phyloP scores from a whole-genome alignment of 495 filamentous ascomycete species.

The Tuber microsphaerosporum region DNA sequence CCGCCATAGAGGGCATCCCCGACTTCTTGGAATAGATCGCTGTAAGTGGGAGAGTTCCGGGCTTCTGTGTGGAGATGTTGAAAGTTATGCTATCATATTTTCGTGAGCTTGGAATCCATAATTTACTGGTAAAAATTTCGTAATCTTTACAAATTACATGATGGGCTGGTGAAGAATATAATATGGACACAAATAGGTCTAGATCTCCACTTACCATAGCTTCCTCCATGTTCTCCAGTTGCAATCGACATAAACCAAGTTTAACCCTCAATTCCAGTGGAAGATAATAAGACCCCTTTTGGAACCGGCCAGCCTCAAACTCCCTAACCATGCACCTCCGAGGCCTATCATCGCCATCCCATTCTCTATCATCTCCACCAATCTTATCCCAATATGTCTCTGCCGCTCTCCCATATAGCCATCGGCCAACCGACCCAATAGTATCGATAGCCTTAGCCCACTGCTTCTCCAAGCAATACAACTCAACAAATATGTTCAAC shows the following conservation, averaged over 20 bases:
- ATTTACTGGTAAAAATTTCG: not conserved
- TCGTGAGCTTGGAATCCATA: constrained; percentile 10
- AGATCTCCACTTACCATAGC: constrained; percentile 55
- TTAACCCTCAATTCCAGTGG: constrained; percentile 81
- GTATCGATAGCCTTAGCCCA: constrained; percentile 58
- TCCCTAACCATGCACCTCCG: constrained; percentile 52
- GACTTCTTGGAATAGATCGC: constrained; percentile 68
- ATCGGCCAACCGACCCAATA: constrained; percentile 65
- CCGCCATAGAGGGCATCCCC: constrained; percentile 59
- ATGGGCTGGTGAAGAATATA: not conserved
- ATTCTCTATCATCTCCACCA: constrained; percentile 78
- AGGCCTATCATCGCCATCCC: constrained; percentile 67
- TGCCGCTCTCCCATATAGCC: constrained; percentile 67
- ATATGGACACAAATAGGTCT: constrained; percentile 8
- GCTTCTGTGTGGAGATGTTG: constrained; percentile 40
- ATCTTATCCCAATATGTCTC: constrained; percentile 77
- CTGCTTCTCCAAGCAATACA: constrained; percentile 58
- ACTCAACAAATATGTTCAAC: constrained; percentile 72
- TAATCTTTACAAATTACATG: constrained; percentile 1
- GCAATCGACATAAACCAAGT: constrained; percentile 71
- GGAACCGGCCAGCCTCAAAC: constrained; percentile 52
- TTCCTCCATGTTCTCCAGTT: constrained; percentile 62
- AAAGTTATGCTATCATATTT: constrained; percentile 47
- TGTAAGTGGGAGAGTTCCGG: constrained; percentile 50
- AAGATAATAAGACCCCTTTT: constrained; percentile 62